Evolutionary conservation across 2,329 filamentous ascomycete genomes (phyloP).

Genomic region (Epichloe gansuensis): DNA sequence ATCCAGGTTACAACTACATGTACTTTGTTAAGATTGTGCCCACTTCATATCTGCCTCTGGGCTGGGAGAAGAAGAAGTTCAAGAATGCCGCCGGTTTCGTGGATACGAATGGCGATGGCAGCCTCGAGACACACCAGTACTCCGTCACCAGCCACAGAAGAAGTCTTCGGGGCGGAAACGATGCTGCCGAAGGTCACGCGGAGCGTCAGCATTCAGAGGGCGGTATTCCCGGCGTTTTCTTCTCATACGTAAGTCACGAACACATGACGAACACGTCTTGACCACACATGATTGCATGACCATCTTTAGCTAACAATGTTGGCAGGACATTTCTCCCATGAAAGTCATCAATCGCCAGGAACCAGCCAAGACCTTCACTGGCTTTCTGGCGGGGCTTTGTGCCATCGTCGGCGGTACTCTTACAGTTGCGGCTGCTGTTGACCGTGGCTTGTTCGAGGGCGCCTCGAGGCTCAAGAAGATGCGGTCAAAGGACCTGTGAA

Average conservation of each 20-base stretch:
- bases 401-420: constrained; percentile 90
- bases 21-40: constrained; percentile 99
- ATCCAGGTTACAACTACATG: constrained; percentile 91
- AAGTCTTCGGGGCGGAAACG: constrained; percentile 71
- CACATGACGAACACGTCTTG: not conserved
- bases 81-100: constrained; percentile 17
- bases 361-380: constrained; percentile 75
- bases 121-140: constrained; percentile 96
- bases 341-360: constrained; percentile 97
- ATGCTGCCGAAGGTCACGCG: constrained; percentile 77
- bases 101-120: constrained; percentile 53
- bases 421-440: constrained; percentile 87
- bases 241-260: constrained; percentile 69
- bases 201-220: constrained; percentile 82
- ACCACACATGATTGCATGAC: not conserved
- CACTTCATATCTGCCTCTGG: constrained; percentile 85
- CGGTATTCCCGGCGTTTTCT: constrained; percentile 95
- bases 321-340: constrained; percentile 93
- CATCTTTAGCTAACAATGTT: not conserved
- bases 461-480: constrained; percentile 76
- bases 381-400: constrained; percentile 88
- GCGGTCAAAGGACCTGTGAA: constrained; percentile 49
- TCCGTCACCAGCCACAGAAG: constrained; percentile 94
- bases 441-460: constrained; percentile 86
- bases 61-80: constrained; percentile 61